Conservation (phyloP, 768 basidiomycete genomes). For the Phallus indusiatus region DNA sequence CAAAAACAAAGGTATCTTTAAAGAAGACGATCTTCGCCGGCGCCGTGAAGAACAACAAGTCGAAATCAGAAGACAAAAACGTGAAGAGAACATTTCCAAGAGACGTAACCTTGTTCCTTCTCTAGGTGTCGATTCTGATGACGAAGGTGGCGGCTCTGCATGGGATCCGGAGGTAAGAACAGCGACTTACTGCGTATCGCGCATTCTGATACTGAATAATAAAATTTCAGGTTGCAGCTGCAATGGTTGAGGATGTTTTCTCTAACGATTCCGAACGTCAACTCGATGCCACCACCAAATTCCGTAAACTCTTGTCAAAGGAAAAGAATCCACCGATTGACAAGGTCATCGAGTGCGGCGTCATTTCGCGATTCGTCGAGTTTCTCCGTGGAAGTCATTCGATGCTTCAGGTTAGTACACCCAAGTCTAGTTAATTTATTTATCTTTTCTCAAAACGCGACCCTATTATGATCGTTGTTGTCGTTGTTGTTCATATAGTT, state of each 20-base stretch:
- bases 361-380: slow-evolving; percentile 94
- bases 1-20: slow-evolving; percentile 85
- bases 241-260: slow-evolving; percentile 91
- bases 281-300: slow-evolving; percentile 94
- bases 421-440: not conserved
- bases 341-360: slow-evolving; percentile 93
- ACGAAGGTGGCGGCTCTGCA: slow-evolving; percentile 54
- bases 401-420: slow-evolving; percentile 67
- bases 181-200: slow-evolving; percentile 13
- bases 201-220: slow-evolving; percentile 11
- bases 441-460: not conserved
- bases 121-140: slow-evolving; percentile 77
- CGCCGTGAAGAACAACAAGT: slow-evolving; percentile 98
- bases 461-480: not conserved
- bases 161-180: slow-evolving; percentile 69
- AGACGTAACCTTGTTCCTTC: slow-evolving; percentile 85
- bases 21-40: slow-evolving; percentile 89
- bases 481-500: slow-evolving; percentile 43
- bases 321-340: slow-evolving; percentile 99
- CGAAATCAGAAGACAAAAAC: slow-evolving; percentile 95
- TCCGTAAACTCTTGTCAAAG: slow-evolving; percentile 97
- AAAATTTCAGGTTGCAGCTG: slow-evolving; percentile 57
- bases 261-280: slow-evolving; percentile 87
- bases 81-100: slow-evolving; percentile 98
- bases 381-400: slow-evolving; percentile 75